These are phyloP conservation scores for Paramyrothecium roridum DNA, from an alignment of 2,329 filamentous ascomycete species.

Conservation along the genomic window DNA sequence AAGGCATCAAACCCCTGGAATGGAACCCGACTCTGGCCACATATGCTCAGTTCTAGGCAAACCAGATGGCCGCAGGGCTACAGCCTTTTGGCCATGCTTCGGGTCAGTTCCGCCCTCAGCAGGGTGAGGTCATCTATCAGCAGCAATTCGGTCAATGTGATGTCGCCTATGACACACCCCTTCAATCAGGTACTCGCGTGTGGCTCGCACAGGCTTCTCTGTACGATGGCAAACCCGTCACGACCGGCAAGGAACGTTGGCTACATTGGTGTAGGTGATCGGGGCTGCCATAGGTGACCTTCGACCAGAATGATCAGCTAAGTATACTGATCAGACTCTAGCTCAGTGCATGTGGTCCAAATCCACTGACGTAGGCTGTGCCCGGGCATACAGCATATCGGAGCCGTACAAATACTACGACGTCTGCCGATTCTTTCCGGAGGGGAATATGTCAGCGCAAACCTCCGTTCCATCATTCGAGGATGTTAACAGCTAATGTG, in stretches of 20 bases:
- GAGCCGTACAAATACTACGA: constrained; percentile 27
- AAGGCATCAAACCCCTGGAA: constrained; percentile 20
- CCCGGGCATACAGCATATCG: constrained; percentile 24
- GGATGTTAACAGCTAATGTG: background rate
- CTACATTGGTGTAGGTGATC: constrained; percentile 30
- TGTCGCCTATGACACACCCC: constrained; percentile 20
- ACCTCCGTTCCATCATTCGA: background rate
- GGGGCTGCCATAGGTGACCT: too few species aligned
- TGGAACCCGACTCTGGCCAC: constrained; percentile 26
- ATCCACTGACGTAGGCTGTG: constrained; percentile 29
- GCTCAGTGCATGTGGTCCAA: constrained; percentile 33
- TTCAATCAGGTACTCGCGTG: constrained; percentile 22
- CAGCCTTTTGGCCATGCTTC: constrained; percentile 27
- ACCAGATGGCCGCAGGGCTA: constrained; percentile 24
- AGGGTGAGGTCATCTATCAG: constrained; percentile 31
- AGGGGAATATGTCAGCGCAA: constrained; percentile 30
- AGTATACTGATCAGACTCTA: constrained; percentile 5
- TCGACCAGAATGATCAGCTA: background rate
- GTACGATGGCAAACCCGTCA: constrained; percentile 25
- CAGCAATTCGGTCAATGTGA: constrained; percentile 25
- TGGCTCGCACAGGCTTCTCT: constrained; percentile 27
- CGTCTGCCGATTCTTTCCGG: constrained; percentile 30
- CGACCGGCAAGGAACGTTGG: constrained; percentile 28
- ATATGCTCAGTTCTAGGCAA: constrained; percentile 30
- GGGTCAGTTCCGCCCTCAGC: constrained; percentile 22